A percentile compares a stretch with the other conserved stretches of the same genome.
Evolutionary conservation across 495 filamentous ascomycete genomes (phyloP).

Genomic region (Echria macrotheca): DNA sequence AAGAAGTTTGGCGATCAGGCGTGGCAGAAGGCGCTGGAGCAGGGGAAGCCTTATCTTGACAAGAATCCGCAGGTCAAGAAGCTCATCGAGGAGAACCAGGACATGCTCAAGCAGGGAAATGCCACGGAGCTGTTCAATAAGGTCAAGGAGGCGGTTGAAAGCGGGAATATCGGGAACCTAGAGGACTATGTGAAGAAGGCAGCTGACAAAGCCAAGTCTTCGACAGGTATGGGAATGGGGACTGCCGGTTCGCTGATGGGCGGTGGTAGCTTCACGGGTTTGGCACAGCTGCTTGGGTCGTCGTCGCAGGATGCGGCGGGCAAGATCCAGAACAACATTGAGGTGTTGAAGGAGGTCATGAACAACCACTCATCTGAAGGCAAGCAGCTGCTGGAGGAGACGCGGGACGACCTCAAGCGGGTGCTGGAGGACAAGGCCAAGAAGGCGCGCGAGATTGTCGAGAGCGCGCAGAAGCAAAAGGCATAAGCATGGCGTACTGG

Average conservation of each 20-base stretch:
- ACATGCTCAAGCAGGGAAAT: constrained; percentile 55
- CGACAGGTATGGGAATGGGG: constrained; percentile 21
- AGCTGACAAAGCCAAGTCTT: constrained; percentile 47
- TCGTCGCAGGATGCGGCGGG: constrained; percentile 31
- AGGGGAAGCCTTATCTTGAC: constrained; percentile 57
- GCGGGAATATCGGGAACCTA: constrained; percentile 49
- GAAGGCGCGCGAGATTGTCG: constrained; percentile 37
- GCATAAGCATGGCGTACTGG: too few species aligned
- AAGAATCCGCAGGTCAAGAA: constrained; percentile 62
- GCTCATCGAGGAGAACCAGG: constrained; percentile 55
- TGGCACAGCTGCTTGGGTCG: constrained; percentile 17
- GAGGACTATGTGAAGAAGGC: constrained; percentile 54
- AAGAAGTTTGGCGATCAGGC: constrained; percentile 57
- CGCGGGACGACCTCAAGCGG: constrained; percentile 47
- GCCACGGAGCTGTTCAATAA: constrained; percentile 48
- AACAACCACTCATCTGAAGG: constrained; percentile 57
- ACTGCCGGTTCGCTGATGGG: constrained; percentile 33
- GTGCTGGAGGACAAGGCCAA: constrained; percentile 37
- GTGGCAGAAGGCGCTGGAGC: constrained; percentile 58
- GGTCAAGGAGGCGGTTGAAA: constrained; percentile 48
- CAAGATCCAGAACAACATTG: constrained; percentile 51
- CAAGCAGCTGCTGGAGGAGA: constrained; percentile 55
- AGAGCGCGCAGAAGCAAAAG: constrained; percentile 5
- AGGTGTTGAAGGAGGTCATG: constrained; percentile 47
- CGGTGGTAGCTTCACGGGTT: constrained; percentile 8